A percentile compares a stretch with the other conserved stretches of the same genome.
Evolutionary conservation across 2,329 filamentous ascomycete genomes (phyloP).

Genomic region (Xylariaceae sp.): DNA sequence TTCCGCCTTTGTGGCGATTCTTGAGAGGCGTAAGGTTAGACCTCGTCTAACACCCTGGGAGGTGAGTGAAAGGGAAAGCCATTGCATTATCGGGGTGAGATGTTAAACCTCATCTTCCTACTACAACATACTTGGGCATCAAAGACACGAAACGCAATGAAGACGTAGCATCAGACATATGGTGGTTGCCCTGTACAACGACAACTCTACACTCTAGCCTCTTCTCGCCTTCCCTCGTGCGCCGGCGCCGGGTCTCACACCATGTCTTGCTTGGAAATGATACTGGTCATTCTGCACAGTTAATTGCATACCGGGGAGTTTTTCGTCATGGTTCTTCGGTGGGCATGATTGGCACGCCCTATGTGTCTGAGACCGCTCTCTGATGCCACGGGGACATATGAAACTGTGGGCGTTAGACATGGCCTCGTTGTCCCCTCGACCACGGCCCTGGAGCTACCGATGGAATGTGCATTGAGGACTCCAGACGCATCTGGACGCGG

Average conservation of each 20-base stretch:
- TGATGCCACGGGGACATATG: neutral
- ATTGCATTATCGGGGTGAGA: neutral
- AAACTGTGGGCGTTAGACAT: neutral
- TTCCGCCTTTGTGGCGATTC: neutral
- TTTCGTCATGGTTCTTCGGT: neutral
- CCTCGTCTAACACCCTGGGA: neutral
- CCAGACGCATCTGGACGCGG: constrained; percentile 7
- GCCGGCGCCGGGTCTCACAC: neutral
- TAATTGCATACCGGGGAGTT: neutral
- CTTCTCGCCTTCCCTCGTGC: neutral
- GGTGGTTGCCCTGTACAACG: neutral
- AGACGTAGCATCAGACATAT: neutral
- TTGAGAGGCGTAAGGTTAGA: neutral
- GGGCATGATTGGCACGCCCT: neutral
- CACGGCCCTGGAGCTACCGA: neutral
- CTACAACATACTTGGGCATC: neutral
- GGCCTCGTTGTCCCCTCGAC: neutral
- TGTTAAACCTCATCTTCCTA: neutral
- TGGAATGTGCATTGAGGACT: neutral
- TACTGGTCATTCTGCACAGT: neutral
- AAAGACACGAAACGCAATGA: neutral
- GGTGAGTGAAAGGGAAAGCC: neutral
- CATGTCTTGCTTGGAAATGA: neutral
- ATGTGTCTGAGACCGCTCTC: neutral
- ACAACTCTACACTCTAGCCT: neutral